These are phyloP conservation scores for Laetiporus sulphureus DNA, from an alignment of 1,284 basidiomycete species.

Conservation along the genomic window DNA sequence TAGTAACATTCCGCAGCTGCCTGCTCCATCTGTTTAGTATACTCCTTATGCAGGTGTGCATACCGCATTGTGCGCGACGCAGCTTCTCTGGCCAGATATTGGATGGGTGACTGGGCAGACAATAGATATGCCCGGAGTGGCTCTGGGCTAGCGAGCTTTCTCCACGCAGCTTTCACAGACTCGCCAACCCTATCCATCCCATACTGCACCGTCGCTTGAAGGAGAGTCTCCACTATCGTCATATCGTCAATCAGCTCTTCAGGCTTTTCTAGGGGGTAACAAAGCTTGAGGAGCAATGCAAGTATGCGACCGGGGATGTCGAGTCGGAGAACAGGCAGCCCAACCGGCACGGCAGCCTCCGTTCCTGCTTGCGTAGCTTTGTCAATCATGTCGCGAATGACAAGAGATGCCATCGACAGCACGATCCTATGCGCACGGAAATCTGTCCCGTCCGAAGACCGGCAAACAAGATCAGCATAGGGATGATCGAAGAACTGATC, in stretches of 20 bases:
- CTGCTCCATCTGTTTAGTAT: not conserved
- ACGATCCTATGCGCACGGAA: conserved; percentile 38
- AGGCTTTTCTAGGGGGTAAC: conserved; percentile 13
- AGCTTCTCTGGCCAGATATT: not conserved
- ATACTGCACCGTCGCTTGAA: not conserved
- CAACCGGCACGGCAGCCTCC: not conserved
- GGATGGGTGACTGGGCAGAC: not conserved
- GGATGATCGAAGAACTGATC: not conserved
- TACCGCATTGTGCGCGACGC: not conserved
- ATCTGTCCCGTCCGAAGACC: conserved; percentile 39
- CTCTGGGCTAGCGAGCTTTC: not conserved
- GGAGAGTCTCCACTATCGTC: not conserved
- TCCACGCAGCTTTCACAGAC: not conserved
- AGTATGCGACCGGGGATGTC: conserved; percentile 8
- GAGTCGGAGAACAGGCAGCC: too few species aligned
- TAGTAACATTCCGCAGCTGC: not conserved
- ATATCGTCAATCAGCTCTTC: not conserved
- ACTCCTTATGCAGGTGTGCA: not conserved
- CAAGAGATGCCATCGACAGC: conserved; percentile 38
- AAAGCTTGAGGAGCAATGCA: conserved; percentile 10
- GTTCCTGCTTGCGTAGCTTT: not conserved
- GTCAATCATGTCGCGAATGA: conserved; percentile 24
- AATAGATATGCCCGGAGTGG: not conserved
- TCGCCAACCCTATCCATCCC: not conserved
- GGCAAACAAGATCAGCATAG: conserved; percentile 33